A percentile compares a stretch with the other conserved stretches of the same genome.
Evolutionary conservation across 2,329 filamentous ascomycete genomes (phyloP).

Genomic region (Trichoderma sp.): DNA sequence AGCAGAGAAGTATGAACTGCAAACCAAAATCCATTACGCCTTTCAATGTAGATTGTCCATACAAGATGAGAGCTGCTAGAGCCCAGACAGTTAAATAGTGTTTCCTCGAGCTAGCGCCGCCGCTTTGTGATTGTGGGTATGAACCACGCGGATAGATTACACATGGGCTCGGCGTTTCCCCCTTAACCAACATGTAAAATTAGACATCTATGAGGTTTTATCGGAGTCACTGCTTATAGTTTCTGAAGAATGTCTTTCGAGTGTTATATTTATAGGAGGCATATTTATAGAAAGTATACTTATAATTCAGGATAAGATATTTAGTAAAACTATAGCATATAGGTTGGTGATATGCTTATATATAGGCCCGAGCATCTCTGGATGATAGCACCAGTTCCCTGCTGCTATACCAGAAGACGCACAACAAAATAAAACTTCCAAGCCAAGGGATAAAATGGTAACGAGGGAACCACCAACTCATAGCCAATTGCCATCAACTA

Average conservation of each 20-base stretch:
- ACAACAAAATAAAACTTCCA: not conserved
- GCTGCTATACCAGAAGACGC: not conserved
- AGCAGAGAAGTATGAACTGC: not conserved
- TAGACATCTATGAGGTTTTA: not conserved
- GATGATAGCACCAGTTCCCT: not conserved
- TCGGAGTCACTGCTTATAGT: not conserved
- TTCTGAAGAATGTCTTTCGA: not conserved
- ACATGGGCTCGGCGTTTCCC: not conserved
- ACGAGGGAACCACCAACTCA: not conserved
- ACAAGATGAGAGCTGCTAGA: not conserved
- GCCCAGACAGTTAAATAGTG: not conserved
- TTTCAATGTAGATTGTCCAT: not conserved
- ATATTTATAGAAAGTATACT: not conserved
- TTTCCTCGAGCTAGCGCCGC: not conserved
- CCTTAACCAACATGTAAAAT: not conserved
- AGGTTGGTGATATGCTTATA: not conserved
- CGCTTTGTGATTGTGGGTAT: not conserved
- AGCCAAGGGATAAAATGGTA: not conserved
- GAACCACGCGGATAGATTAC: not conserved
- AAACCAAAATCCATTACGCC: not conserved
- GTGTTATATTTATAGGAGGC: not conserved
- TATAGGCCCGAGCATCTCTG: not conserved
- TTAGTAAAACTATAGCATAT: not conserved
- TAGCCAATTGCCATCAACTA: not conserved
- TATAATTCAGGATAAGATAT: accelerated